Evolutionary conservation across 2,329 filamentous ascomycete genomes (phyloP).

Genomic region (Eutypella sp.): DNA sequence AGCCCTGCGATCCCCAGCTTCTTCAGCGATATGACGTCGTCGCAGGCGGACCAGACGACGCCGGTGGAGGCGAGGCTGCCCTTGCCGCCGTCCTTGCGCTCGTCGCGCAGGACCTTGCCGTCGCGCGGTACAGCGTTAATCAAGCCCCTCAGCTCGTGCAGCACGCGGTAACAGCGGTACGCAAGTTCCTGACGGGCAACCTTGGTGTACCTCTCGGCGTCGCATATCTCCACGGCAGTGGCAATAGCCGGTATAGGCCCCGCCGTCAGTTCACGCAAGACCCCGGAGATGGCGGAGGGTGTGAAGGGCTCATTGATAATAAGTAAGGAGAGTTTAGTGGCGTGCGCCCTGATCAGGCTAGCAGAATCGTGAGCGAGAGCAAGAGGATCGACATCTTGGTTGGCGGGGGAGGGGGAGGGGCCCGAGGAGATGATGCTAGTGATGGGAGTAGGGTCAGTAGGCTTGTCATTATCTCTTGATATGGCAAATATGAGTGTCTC

Average conservation of each 20-base stretch:
- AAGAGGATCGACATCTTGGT: slow-evolving; percentile 49
- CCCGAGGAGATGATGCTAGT: slow-evolving; percentile 12
- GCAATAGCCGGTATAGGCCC: slow-evolving; percentile 72
- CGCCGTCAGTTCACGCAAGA: slow-evolving; percentile 67
- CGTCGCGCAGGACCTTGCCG: slow-evolving; percentile 46
- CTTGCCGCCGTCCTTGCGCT: slow-evolving; percentile 41
- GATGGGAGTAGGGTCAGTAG: slow-evolving; percentile 13
- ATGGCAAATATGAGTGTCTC: slow-evolving; percentile 37
- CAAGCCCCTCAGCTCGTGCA: slow-evolving; percentile 59
- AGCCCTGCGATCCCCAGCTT: slow-evolving; percentile 64
- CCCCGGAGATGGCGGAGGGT: slow-evolving; percentile 64
- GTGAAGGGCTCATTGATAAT: slow-evolving; percentile 86
- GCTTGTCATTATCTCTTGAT: slow-evolving; percentile 26
- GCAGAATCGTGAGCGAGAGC: slow-evolving; percentile 67
- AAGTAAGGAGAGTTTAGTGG: slow-evolving; percentile 82
- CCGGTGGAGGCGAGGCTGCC: slow-evolving; percentile 64
- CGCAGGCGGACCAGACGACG: slow-evolving; percentile 78
- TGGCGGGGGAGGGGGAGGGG: slow-evolving; percentile 7
- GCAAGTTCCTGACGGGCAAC: slow-evolving; percentile 61
- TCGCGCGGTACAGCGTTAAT: slow-evolving; percentile 55
- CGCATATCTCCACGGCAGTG: slow-evolving; percentile 63
- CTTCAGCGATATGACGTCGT: slow-evolving; percentile 61
- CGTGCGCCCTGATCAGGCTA: slow-evolving; percentile 71
- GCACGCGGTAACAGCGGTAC: slow-evolving; percentile 50
- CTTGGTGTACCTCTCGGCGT: slow-evolving; percentile 55